A percentile compares a stretch with the other conserved stretches of the same genome.
phyloP scores from a whole-genome alignment of 2,329 filamentous ascomycete genomes.

The Pyricularia grisea region DNA sequence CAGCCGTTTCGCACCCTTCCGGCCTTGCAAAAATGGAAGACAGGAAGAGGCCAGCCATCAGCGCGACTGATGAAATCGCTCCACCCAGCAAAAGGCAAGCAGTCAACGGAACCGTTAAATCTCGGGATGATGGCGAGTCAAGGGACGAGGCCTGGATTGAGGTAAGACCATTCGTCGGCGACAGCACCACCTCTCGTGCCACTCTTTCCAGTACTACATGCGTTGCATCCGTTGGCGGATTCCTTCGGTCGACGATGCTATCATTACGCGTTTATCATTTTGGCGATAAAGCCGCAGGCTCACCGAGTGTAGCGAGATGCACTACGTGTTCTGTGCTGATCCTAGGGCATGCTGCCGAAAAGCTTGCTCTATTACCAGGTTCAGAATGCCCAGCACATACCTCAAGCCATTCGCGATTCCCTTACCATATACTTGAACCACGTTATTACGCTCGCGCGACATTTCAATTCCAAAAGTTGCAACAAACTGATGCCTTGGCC shows the following conservation, averaged over 20 bases:
- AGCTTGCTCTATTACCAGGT: slow-evolving; percentile 28
- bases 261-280: slow-evolving; percentile 7
- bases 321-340: slow-evolving; percentile 28
- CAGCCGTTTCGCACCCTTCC: slow-evolving; percentile 65
- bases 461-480: slow-evolving; percentile 10
- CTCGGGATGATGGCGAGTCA: slow-evolving; percentile 45
- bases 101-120: slow-evolving; percentile 63
- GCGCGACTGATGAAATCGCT: slow-evolving; percentile 71
- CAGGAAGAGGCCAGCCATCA: slow-evolving; percentile 87
- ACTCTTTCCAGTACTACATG: background rate
- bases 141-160: slow-evolving; percentile 55
- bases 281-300: slow-evolving; percentile 13
- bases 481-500: slow-evolving; percentile 17
- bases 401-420: background rate
- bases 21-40: slow-evolving; percentile 96
- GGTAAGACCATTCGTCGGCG: slow-evolving; percentile 37
- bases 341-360: slow-evolving; percentile 31
- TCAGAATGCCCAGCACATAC: slow-evolving; percentile 18
- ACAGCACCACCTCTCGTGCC: slow-evolving; percentile 3
- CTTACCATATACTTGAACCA: slow-evolving; percentile 11
- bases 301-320: background rate
- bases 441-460: slow-evolving; percentile 12
- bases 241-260: slow-evolving; percentile 3
- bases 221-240: background rate
- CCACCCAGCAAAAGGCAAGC: slow-evolving; percentile 90